These are phyloP conservation scores for Dactylellina sp. DNA, from an alignment of 2,329 filamentous ascomycete species.

Conservation along the genomic window DNA sequence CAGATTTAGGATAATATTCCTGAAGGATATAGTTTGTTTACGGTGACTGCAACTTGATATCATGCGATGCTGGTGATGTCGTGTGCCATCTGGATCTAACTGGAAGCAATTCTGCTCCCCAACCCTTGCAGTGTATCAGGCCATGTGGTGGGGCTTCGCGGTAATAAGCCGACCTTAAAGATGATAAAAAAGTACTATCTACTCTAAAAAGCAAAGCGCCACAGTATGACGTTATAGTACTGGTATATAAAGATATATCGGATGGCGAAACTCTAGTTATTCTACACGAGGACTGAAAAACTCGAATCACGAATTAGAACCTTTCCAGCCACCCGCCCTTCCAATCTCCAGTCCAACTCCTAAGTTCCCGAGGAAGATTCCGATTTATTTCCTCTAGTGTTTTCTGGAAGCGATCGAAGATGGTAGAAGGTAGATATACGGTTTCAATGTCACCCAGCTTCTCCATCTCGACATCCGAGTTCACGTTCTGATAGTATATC, in stretches of 20 bases:
- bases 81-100: not conserved
- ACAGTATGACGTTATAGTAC: too few species aligned
- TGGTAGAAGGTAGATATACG: conserved; percentile 39
- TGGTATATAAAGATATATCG: not conserved
- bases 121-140: not conserved
- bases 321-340: conserved; percentile 44
- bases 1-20: too few species aligned
- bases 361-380: conserved; percentile 25
- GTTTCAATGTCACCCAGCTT: conserved; percentile 42
- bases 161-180: not conserved
- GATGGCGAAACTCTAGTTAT: not conserved
- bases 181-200: too few species aligned
- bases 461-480: conserved; percentile 18
- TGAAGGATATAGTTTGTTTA: too few species aligned
- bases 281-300: too few species aligned
- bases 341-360: conserved; percentile 32
- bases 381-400: conserved; percentile 34
- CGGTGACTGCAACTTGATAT: too few species aligned
- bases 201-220: too few species aligned
- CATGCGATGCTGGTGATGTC: too few species aligned
- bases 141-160: conserved; percentile 8
- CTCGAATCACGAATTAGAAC: conserved; percentile 16
- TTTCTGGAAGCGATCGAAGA: conserved; percentile 31
- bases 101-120: not conserved
- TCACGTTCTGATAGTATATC: conserved; percentile 46